A percentile compares a stretch with the other conserved stretches of the same genome.
These are phyloP conservation scores for Phytophthora litchii DNA, from an alignment of 352 stramenopile species.

Conservation along the genomic window DNA sequence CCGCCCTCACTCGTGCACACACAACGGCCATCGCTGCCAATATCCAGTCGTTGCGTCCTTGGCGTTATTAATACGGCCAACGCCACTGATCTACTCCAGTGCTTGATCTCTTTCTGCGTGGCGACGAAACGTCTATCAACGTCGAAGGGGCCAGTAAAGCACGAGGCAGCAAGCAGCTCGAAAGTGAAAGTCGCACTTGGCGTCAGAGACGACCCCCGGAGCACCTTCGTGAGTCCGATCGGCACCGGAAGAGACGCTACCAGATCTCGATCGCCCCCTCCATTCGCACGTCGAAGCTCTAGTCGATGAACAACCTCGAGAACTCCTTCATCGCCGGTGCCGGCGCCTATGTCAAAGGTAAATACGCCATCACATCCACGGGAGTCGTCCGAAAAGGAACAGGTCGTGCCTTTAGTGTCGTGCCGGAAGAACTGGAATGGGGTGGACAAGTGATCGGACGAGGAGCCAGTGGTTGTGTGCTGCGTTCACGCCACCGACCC, in stretches of 20 bases:
- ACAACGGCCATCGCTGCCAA: slow-evolving; percentile 27
- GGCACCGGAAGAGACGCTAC: slow-evolving; percentile 34
- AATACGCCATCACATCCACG: slow-evolving; percentile 80
- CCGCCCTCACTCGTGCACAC: slow-evolving; percentile 5
- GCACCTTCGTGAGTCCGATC: slow-evolving; percentile 2
- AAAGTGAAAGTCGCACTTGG: slow-evolving; percentile 14
- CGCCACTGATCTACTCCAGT: background rate
- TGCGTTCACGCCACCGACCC: slow-evolving; percentile 67
- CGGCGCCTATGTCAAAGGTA: slow-evolving; percentile 80
- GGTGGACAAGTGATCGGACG: slow-evolving; percentile 74
- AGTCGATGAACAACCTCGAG: slow-evolving; percentile 62
- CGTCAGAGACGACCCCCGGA: slow-evolving; percentile 27
- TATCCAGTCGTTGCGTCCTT: slow-evolving; percentile 10
- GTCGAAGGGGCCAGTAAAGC: slow-evolving; percentile 35
- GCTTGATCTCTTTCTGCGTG: slow-evolving; percentile 8
- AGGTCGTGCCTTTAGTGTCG: slow-evolving; percentile 79
- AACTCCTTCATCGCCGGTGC: slow-evolving; percentile 79
- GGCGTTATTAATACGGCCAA: slow-evolving; percentile 28
- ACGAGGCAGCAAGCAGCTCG: slow-evolving; percentile 1
- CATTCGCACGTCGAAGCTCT: slow-evolving; percentile 7
- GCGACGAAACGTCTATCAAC: slow-evolving; percentile 40
- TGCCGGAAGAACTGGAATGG: slow-evolving; percentile 82
- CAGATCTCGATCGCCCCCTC: slow-evolving; percentile 35
- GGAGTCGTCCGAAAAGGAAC: slow-evolving; percentile 82
- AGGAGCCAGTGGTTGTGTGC: slow-evolving; percentile 71